A percentile compares a stretch with the other conserved stretches of the same genome.
Evolutionary conservation across 2,329 filamentous ascomycete species (phyloP).

Genomic region (Paracoccidioides brasiliensis): DNA sequence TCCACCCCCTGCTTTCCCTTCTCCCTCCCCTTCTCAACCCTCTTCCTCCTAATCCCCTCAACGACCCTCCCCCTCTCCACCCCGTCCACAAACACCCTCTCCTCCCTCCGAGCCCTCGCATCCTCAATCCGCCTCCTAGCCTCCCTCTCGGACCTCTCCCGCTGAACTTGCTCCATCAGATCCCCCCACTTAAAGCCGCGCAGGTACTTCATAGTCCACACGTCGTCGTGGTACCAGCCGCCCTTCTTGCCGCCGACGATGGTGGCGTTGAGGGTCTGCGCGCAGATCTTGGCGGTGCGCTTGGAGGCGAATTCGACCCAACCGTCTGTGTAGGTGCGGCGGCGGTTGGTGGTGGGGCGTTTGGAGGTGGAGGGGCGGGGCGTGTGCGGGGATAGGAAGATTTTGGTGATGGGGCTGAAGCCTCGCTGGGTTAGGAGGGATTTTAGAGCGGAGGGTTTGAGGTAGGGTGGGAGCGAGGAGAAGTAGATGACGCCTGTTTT

Average conservation of each 20-base stretch:
- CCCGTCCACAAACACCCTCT: conserved; percentile 31
- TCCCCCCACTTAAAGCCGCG: conserved; percentile 32
- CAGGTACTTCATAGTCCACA: conserved; percentile 37
- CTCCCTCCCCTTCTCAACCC: conserved; percentile 26
- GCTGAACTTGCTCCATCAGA: conserved; percentile 32
- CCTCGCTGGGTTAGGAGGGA: conserved; percentile 28
- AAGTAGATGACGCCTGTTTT: conserved; percentile 34
- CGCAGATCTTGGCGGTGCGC: conserved; percentile 32
- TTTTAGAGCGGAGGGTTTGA: conserved; percentile 36
- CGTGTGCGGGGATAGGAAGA: conserved; percentile 32
- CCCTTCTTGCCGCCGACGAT: conserved; percentile 33
- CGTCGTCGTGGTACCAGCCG: conserved; percentile 34
- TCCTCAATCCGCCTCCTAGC: conserved; percentile 31
- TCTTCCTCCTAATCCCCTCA: conserved; percentile 34
- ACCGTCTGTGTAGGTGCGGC: conserved; percentile 32
- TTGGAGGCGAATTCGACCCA: conserved; percentile 37
- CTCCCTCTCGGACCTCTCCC: conserved; percentile 31
- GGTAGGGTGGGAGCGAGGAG: conserved; percentile 34
- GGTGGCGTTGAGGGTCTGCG: conserved; percentile 33
- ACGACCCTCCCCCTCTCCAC: conserved; percentile 29
- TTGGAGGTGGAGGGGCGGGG: conserved; percentile 11
- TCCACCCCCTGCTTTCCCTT: conserved; percentile 18
- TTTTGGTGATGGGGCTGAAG: conserved; percentile 30
- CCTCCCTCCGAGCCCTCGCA: conserved; percentile 29
- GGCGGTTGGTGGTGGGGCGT: conserved; percentile 28